Evolutionary conservation across 108 stramenopile genomes (phyloP).

Genomic region (Fragilaria radians): DNA sequence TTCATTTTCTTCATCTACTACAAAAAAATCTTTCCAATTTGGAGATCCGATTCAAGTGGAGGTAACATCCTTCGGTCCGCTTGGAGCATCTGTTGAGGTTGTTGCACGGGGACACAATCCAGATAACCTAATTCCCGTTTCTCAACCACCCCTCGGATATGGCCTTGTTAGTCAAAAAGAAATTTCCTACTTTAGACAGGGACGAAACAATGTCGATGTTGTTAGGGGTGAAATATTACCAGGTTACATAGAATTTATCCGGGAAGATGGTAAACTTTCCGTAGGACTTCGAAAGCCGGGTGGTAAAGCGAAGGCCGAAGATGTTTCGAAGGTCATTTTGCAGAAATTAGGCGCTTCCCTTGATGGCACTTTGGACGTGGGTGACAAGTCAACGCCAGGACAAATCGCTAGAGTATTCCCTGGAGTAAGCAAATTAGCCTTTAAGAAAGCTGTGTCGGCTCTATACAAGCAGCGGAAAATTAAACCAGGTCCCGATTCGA

Average conservation of each 20-base stretch:
- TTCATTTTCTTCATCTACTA: no score
- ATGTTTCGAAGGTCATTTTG: constrained; percentile 44
- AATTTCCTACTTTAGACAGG: constrained; percentile 66
- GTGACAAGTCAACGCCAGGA: constrained; percentile 71
- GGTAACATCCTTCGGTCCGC: constrained; percentile 63
- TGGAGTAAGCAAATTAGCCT: constrained; percentile 40
- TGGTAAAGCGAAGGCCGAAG: constrained; percentile 61
- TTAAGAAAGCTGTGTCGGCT: constrained; percentile 50
- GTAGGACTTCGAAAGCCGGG: constrained; percentile 59
- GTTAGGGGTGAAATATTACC: constrained; percentile 68
- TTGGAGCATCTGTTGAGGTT: constrained; percentile 71
- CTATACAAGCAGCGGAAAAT: constrained; percentile 61
- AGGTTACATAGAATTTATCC: constrained; percentile 60
- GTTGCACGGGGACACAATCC: constrained; percentile 50
- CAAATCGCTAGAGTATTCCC: constrained; percentile 66
- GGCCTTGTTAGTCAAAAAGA: constrained; percentile 73
- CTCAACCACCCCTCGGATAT: constrained; percentile 43
- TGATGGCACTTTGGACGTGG: constrained; percentile 40
- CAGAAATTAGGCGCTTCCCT: constrained; percentile 32
- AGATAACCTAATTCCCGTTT: constrained; percentile 45
- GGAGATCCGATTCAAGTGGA: constrained; percentile 73
- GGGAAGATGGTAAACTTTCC: constrained; percentile 62
- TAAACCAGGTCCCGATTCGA: constrained; percentile 42
- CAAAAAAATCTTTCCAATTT: constrained; percentile 40
- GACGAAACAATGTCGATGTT: constrained; percentile 59